Percentiles rank a stretch among this genome's conserved stretches.
Evolutionary conservation across 2,329 filamentous ascomycete genomes (phyloP).

Genomic region (Colletotrichum simmondsii): DNA sequence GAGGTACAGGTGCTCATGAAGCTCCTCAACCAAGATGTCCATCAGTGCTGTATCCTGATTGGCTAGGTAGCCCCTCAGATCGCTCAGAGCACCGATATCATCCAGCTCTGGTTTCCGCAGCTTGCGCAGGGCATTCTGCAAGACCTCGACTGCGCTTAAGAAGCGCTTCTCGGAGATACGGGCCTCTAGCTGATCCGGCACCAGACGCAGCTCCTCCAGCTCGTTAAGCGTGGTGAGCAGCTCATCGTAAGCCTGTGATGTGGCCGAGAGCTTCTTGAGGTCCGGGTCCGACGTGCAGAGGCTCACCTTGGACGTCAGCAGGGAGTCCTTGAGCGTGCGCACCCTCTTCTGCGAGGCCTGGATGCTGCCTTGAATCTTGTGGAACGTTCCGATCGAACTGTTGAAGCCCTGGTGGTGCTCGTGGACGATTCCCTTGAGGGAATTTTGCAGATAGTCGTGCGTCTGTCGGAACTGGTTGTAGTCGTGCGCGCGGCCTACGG

Average conservation of each 20-base stretch:
- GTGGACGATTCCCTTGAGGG: slow-evolving; percentile 94
- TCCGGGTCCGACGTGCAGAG: slow-evolving; percentile 90
- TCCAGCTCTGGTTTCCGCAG: slow-evolving; percentile 90
- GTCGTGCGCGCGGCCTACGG: slow-evolving; percentile 89
- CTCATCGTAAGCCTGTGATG: slow-evolving; percentile 90
- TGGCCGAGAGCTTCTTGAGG: slow-evolving; percentile 86
- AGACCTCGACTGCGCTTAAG: slow-evolving; percentile 88
- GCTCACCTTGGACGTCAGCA: slow-evolving; percentile 82
- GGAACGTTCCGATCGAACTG: slow-evolving; percentile 97
- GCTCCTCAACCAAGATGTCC: slow-evolving; percentile 95
- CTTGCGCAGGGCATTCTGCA: slow-evolving; percentile 87
- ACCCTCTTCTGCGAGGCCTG: slow-evolving; percentile 89
- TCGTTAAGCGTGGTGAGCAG: slow-evolving; percentile 85
- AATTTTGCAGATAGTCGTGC: slow-evolving; percentile 89
- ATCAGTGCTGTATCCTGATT: slow-evolving; percentile 94
- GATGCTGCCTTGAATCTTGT: slow-evolving; percentile 97
- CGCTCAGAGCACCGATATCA: slow-evolving; percentile 87
- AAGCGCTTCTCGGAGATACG: slow-evolving; percentile 97
- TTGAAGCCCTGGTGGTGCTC: slow-evolving; percentile 99
- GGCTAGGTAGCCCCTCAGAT: slow-evolving; percentile 86
- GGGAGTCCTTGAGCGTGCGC: slow-evolving; percentile 82
- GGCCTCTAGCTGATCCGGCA: slow-evolving; percentile 93
- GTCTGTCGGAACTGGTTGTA: slow-evolving; percentile 87
- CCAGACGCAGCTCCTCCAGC: slow-evolving; percentile 86
- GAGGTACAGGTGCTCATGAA: slow-evolving; percentile 96